Evolutionary conservation across 441 rosid species (phyloP).

Genomic region (Erysimum cheiri): DNA sequence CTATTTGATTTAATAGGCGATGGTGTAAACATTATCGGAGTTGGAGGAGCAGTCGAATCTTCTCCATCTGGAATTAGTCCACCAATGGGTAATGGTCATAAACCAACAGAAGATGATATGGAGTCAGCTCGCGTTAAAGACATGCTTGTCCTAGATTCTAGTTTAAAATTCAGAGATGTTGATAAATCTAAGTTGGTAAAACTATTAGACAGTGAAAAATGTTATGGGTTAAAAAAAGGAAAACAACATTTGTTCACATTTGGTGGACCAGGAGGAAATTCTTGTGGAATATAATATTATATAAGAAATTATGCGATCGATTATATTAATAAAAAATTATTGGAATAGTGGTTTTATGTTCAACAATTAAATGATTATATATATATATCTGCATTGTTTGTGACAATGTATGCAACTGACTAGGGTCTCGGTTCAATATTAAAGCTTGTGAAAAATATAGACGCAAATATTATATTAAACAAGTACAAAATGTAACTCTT

Average conservation of each 20-base stretch:
- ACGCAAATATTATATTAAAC: too few species aligned
- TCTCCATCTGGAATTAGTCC: conserved; percentile 18
- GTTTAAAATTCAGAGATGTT: not conserved
- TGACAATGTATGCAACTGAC: too few species aligned
- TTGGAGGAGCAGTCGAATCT: conserved; percentile 14
- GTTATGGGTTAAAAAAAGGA: conserved; percentile 4
- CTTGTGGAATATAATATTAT: conserved; percentile 14
- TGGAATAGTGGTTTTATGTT: too few species aligned
- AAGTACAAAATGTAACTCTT: too few species aligned
- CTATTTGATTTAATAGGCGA: conserved; percentile 18
- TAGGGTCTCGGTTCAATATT: too few species aligned
- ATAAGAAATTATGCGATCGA: too few species aligned
- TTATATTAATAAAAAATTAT: too few species aligned
- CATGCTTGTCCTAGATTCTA: not conserved
- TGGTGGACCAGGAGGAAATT: conserved; percentile 25
- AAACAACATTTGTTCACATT: not conserved
- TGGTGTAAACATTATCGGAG: conserved; percentile 18
- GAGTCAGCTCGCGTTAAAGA: not conserved
- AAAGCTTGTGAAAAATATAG: too few species aligned
- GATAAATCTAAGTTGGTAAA: not conserved
- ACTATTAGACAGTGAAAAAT: conserved; percentile 13
- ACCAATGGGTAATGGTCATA: conserved; percentile 38
- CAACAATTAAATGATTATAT: too few species aligned
- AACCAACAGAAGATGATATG: not conserved
- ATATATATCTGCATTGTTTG: too few species aligned